Conservation (phyloP, 169 alveolate species). For the Eimeria maxima region DNA sequence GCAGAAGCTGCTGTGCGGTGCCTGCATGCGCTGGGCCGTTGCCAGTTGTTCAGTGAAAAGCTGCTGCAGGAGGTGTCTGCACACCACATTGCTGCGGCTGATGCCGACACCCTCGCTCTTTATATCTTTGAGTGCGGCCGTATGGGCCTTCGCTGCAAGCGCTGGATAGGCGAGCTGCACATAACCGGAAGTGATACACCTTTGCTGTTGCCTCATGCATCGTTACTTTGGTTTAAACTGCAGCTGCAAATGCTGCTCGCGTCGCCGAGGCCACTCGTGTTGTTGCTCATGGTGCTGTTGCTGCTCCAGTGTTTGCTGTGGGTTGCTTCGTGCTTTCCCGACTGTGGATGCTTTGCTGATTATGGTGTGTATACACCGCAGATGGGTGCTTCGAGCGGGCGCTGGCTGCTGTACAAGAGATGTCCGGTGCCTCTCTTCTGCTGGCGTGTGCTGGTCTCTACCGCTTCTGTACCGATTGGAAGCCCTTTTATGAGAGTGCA, state of each 20-base stretch:
- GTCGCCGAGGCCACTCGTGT: background rate
- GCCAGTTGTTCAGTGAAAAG: constrained; percentile 47
- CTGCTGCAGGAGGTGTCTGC: constrained; percentile 45
- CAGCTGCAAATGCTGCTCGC: background rate
- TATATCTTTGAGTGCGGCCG: constrained; percentile 55
- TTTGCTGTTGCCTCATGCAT: background rate
- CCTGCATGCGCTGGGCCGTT: constrained; percentile 51
- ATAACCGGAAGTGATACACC: background rate
- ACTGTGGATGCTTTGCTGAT: background rate
- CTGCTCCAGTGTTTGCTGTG: background rate
- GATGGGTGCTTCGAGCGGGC: constrained; percentile 38
- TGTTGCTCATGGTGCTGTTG: constrained; percentile 1
- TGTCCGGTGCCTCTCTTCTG: constrained; percentile 28
- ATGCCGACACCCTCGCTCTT: constrained; percentile 3
- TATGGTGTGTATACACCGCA: constrained; percentile 7
- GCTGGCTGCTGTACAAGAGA: background rate
- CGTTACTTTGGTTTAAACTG: background rate
- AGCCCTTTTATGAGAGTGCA: background rate
- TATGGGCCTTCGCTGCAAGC: constrained; percentile 61
- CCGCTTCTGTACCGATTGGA: constrained; percentile 57
- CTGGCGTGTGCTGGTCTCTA: constrained; percentile 64
- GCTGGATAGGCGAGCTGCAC: constrained; percentile 20
- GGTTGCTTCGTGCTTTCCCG: background rate
- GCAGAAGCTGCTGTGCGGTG: constrained; percentile 14
- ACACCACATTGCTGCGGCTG: constrained; percentile 17